phyloP scores from a whole-genome alignment of 1,284 basidiomycete genomes.

The Ceratobasidium sp. region DNA sequence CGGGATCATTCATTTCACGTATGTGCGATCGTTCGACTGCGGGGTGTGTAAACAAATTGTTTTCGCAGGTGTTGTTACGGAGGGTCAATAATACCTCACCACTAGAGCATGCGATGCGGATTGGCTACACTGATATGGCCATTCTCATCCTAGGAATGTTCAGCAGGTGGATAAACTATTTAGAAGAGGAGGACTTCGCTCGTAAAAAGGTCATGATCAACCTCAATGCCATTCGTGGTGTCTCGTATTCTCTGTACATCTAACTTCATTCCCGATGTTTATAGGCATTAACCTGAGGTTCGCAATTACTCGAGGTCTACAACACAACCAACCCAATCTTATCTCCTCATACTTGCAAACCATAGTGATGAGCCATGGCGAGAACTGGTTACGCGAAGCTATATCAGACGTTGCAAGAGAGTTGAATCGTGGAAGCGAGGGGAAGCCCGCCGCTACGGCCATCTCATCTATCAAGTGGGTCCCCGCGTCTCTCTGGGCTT shows the following conservation, averaged over 20 bases:
- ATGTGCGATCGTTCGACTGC: constrained; percentile 44
- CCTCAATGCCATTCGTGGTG: constrained; percentile 74
- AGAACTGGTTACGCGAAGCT: constrained; percentile 67
- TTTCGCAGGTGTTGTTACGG: constrained; percentile 66
- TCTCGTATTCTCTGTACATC: not conserved
- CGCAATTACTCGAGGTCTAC: constrained; percentile 80
- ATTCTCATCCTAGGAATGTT: constrained; percentile 79
- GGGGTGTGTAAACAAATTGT: constrained; percentile 35
- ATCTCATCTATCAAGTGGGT: constrained; percentile 33
- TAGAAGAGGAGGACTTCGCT: constrained; percentile 72
- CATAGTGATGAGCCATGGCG: constrained; percentile 84
- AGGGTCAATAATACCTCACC: constrained; percentile 52
- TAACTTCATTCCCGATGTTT: not conserved
- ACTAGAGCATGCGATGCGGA: constrained; percentile 79
- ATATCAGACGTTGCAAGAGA: constrained; percentile 33
- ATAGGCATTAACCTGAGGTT: constrained; percentile 78
- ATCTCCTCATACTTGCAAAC: constrained; percentile 84
- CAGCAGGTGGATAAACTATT: constrained; percentile 78
- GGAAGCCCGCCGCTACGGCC: constrained; percentile 71
- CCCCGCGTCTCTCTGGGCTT: not conserved
- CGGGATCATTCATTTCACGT: constrained; percentile 78
- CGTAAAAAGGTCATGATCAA: constrained; percentile 67
- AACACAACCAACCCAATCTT: constrained; percentile 75
- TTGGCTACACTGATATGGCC: constrained; percentile 74
- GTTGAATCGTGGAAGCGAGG: constrained; percentile 53